phyloP scores from a whole-genome alignment of 1,139 yeast species.

The Kodamaea derodonti region DNA sequence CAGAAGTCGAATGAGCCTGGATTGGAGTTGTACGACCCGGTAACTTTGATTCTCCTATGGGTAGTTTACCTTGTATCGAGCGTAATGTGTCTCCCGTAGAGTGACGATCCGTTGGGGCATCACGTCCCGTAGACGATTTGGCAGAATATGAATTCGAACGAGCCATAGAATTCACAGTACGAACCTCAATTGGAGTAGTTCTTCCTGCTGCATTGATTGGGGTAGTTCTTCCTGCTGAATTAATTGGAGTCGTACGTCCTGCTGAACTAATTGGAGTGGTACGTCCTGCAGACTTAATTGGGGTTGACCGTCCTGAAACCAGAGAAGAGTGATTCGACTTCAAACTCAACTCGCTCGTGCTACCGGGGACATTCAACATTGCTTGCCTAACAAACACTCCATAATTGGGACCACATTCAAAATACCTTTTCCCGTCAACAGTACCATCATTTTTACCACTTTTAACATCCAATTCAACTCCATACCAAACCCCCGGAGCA shows the following conservation, averaged over 20 bases:
- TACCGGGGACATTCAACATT: slow-evolving; percentile 4
- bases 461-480: slow-evolving; percentile 63
- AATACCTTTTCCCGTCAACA: slow-evolving; percentile 61
- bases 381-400: slow-evolving; percentile 61
- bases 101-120: too few species aligned
- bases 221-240: not conserved
- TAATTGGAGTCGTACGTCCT: not conserved
- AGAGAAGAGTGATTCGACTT: not conserved
- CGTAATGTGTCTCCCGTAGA: not conserved
- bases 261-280: not conserved
- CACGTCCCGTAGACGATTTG: not conserved
- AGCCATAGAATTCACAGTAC: not conserved
- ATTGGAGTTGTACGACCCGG: not conserved
- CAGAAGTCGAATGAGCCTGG: not conserved
- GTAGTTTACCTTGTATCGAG: too few species aligned
- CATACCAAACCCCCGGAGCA: slow-evolving; percentile 73
- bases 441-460: slow-evolving; percentile 80
- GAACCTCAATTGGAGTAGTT: not conserved
- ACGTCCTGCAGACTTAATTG: not conserved
- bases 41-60: not conserved
- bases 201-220: not conserved
- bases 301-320: not conserved
- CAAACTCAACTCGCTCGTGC: not conserved
- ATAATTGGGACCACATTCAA: slow-evolving; percentile 44
- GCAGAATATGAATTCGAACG: not conserved